A percentile compares a stretch with the other conserved stretches of the same genome.
These are phyloP conservation scores for Moesziomyces parantarcticus DNA, from an alignment of 1,284 basidiomycete species.

Conservation along the genomic window DNA sequence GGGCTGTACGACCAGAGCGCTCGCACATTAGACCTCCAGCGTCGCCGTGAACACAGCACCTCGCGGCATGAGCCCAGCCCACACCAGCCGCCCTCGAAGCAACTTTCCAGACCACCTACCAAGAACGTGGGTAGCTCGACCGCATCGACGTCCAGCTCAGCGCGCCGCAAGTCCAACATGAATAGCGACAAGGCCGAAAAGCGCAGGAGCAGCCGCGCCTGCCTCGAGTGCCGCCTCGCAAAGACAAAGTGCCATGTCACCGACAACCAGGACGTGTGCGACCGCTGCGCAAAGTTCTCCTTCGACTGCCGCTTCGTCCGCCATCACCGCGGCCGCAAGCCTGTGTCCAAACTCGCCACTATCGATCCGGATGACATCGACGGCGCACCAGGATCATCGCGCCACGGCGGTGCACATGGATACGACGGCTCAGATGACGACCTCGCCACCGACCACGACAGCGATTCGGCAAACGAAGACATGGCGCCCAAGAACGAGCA, in stretches of 20 bases:
- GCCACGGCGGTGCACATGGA: not conserved
- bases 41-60: not conserved
- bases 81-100: constrained; percentile 14
- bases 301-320: constrained; percentile 46
- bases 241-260: constrained; percentile 48
- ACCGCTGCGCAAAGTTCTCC: constrained; percentile 43
- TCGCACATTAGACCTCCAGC: not conserved
- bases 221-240: constrained; percentile 43
- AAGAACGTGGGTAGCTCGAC: constrained; percentile 7
- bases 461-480: constrained; percentile 22
- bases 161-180: constrained; percentile 26
- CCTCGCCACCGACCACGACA: constrained; percentile 24
- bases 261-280: constrained; percentile 31
- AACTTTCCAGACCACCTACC: constrained; percentile 1
- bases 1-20: constrained; percentile 22
- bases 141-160: constrained; percentile 1
- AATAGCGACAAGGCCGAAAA: constrained; percentile 40
- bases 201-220: constrained; percentile 41
- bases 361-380: constrained; percentile 33
- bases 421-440: constrained; percentile 24
- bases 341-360: constrained; percentile 40
- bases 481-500: constrained; percentile 1
- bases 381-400: constrained; percentile 4
- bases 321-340: constrained; percentile 43
- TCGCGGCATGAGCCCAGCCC: constrained; percentile 1